Percentiles rank a stretch among this genome's conserved stretches.
phyloP scores from a whole-genome alignment of 2,329 filamentous ascomycete genomes.

The Ascocoryne sarcoides region DNA sequence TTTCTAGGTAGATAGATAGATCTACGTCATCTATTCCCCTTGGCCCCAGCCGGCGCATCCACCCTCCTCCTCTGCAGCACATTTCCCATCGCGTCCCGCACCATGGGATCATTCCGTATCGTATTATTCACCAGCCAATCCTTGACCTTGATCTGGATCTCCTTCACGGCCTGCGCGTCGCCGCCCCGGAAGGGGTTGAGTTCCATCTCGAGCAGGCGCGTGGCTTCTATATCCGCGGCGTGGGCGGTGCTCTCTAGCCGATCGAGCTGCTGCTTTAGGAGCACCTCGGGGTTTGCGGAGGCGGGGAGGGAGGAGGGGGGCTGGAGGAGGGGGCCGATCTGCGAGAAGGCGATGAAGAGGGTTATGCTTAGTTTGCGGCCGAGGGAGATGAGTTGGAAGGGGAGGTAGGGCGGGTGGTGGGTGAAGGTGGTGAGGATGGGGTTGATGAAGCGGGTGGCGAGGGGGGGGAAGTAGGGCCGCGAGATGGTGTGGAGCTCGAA shows the following conservation, averaged over 20 bases:
- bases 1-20: too few relatives aligned
- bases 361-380: conserved; percentile 70
- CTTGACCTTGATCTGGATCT: conserved; percentile 63
- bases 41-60: conserved; percentile 54
- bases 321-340: conserved; percentile 61
- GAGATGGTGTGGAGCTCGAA: conserved; percentile 51
- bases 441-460: conserved; percentile 39
- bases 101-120: conserved; percentile 69
- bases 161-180: conserved; percentile 55
- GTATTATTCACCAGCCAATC: conserved; percentile 86
- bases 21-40: conserved; percentile 23
- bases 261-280: conserved; percentile 53
- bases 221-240: conserved; percentile 59
- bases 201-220: conserved; percentile 65
- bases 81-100: conserved; percentile 66
- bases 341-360: conserved; percentile 72
- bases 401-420: conserved; percentile 57
- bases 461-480: conserved; percentile 40
- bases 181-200: conserved; percentile 72
- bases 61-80: conserved; percentile 54
- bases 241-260: conserved; percentile 53
- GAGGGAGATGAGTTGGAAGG: conserved; percentile 74
- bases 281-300: conserved; percentile 38
- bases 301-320: conserved; percentile 24
- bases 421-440: conserved; percentile 31